These are phyloP conservation scores for Pelagophyceae sp. DNA, from an alignment of 352 stramenopile species.

Conservation along the genomic window DNA sequence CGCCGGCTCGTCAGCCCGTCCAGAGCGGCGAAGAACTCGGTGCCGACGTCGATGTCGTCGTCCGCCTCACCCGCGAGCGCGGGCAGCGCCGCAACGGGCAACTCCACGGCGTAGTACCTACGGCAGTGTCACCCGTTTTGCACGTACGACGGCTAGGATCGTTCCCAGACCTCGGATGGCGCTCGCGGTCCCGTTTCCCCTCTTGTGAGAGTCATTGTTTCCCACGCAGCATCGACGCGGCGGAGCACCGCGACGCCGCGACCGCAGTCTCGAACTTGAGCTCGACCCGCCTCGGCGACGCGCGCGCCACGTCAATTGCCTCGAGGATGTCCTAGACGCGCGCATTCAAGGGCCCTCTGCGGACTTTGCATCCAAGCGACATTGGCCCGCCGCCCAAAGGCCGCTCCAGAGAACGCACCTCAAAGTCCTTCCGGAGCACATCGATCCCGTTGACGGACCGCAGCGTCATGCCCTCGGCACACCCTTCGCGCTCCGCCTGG, in stretches of 20 bases:
- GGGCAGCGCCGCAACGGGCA: not conserved
- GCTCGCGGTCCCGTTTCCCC: too few species aligned
- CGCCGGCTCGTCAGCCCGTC: not conserved
- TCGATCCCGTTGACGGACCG: not conserved
- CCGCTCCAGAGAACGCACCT: too few species aligned
- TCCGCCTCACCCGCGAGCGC: not conserved
- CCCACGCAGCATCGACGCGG: too few species aligned
- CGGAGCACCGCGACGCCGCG: too few species aligned
- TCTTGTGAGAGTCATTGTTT: too few species aligned
- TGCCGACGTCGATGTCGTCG: not conserved
- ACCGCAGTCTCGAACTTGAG: not conserved
- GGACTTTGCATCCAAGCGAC: too few species aligned
- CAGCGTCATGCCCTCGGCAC: not conserved
- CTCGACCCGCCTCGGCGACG: not conserved
- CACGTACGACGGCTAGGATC: too few species aligned
- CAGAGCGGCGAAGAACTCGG: not conserved
- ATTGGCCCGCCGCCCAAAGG: too few species aligned
- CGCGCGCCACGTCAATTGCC: not conserved
- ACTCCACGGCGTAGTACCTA: not conserved
- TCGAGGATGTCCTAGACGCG: not conserved
- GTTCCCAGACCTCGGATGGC: too few species aligned
- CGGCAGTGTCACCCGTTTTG: too few species aligned
- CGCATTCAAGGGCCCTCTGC: too few species aligned
- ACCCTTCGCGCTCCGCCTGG: not conserved
- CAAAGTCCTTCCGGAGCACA: not conserved